Percentiles rank a stretch among this genome's conserved stretches.
phyloP scores from a whole-genome alignment of 2,329 filamentous ascomycete species.

The Coniochaeta prunicola region DNA sequence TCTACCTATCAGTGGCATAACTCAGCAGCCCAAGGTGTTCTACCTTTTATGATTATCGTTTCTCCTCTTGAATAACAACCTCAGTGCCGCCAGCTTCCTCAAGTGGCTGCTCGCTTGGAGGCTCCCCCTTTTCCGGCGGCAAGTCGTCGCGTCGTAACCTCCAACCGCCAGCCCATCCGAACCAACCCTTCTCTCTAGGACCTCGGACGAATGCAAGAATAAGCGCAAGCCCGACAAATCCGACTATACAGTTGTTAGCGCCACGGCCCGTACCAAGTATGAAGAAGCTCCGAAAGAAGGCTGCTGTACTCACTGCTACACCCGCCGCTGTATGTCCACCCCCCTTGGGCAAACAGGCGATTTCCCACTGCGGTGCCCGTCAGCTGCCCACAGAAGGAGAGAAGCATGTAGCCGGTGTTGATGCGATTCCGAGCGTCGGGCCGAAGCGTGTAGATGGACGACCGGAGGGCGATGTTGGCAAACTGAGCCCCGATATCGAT shows the following conservation, averaged over 20 bases:
- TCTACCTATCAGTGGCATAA: not conserved
- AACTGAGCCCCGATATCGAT: slow-evolving; percentile 69
- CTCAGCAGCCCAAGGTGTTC: not conserved
- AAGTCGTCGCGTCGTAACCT: not conserved
- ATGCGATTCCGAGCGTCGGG: slow-evolving; percentile 66
- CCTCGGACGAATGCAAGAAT: not conserved
- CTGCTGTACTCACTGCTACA: slow-evolving; percentile 26
- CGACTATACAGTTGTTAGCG: not conserved
- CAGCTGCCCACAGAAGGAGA: slow-evolving; percentile 67
- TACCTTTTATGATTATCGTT: not conserved
- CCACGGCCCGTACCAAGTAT: not conserved
- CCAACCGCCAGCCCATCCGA: not conserved
- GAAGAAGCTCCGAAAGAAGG: not conserved
- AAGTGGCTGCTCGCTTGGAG: not conserved
- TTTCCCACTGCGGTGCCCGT: slow-evolving; percentile 58
- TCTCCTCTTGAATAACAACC: not conserved
- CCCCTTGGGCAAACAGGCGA: slow-evolving; percentile 41
- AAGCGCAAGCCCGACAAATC: not conserved
- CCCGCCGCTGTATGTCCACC: slow-evolving; percentile 40
- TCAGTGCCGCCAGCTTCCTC: not conserved
- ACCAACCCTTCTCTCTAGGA: not conserved
- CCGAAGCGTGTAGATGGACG: slow-evolving; percentile 63
- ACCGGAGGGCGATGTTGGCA: slow-evolving; percentile 65
- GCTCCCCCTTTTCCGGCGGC: not conserved
- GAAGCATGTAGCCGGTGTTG: slow-evolving; percentile 78